Base-by-base conservation (phyloP, 768 basidiomycete genomes). In the Inosperma sp. region DNA sequence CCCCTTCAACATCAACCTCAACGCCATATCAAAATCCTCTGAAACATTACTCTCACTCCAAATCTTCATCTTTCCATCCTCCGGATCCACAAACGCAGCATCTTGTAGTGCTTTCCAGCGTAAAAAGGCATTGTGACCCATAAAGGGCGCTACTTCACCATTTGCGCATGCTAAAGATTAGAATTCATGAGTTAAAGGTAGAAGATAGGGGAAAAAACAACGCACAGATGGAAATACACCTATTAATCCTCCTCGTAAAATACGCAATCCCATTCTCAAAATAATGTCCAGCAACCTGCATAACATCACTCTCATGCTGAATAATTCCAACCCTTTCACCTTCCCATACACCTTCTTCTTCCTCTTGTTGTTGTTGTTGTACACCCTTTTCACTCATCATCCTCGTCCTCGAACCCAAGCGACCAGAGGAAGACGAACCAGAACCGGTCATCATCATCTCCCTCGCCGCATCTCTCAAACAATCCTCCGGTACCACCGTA, bases 211-310 rank as follows among this genome's bases (percentile, higher is more conserved):
- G 31, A 23, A 27, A 43, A 31, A 48, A 52, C 50, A n/a, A 65
- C 72, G 8, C 74, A 84, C 82, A 85, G 77, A 75, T 86, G 65
- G 74, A 86, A 72, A 77, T 90, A 56, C 73, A 83, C 64, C 76
- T 71, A 61, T 93, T 90, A 64, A 93, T 85, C 53, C 88, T 74
- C 53, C 79, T 77, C 14, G 91, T 92, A 68, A 93, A 93, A 66
- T 84, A 85, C 12, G 89, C 79, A 55, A 93, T 82, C 58, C 86
- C 88, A 59, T 90, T 92, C 67, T 95, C 92, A 60, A 94, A 93
- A 66, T 88, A 93, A 65, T 92, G 86, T 62, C 84, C 73, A 1
- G 80, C 88, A 51, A 91, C 86, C 65, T 90, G 85, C 83, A 91
- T 85, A 39, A 92, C 88, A 59, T 87, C 86, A 19, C 82, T 84